phyloP scores from a whole-genome alignment of 108 stramenopile genomes.

The Cyclostephanos tholiformis region DNA sequence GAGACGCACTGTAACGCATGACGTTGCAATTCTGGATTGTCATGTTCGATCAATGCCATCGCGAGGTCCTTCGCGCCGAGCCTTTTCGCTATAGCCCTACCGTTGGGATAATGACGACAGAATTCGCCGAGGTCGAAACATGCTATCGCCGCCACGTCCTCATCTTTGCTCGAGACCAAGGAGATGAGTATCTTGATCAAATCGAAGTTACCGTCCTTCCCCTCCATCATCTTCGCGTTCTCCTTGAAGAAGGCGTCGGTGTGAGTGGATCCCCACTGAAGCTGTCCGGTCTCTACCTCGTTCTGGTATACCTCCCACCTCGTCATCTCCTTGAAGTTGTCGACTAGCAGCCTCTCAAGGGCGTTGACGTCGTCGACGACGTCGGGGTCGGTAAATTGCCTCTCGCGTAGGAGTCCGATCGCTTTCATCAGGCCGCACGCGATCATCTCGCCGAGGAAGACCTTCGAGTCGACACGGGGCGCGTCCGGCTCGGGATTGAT shows the following conservation, averaged over 20 bases:
- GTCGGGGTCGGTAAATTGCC: slow-evolving; percentile 87
- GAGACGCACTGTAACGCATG: slow-evolving; percentile 91
- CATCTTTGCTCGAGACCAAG: slow-evolving; percentile 64
- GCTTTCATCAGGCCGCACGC: slow-evolving; percentile 70
- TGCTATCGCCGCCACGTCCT: slow-evolving; percentile 84
- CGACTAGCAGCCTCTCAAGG: slow-evolving; percentile 62
- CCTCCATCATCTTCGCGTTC: slow-evolving; percentile 69
- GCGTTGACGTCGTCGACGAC: slow-evolving; percentile 69
- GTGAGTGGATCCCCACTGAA: slow-evolving; percentile 89
- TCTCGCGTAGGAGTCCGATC: slow-evolving; percentile 55
- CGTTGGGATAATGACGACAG: slow-evolving; percentile 92
- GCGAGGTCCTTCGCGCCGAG: slow-evolving; percentile 87
- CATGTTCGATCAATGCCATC: slow-evolving; percentile 85
- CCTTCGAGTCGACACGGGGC: slow-evolving; percentile 43
- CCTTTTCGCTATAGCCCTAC: slow-evolving; percentile 70
- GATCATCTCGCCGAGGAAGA: slow-evolving; percentile 76
- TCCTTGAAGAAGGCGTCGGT: slow-evolving; percentile 86
- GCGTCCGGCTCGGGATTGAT: slow-evolving; percentile 41
- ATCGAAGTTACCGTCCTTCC: slow-evolving; percentile 61
- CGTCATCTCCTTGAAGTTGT: slow-evolving; percentile 80
- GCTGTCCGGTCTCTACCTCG: slow-evolving; percentile 80
- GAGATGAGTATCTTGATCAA: slow-evolving; percentile 73
- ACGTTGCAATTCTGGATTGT: slow-evolving; percentile 81
- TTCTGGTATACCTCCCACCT: slow-evolving; percentile 83
- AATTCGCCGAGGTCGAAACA: slow-evolving; percentile 95